Percentiles rank a stretch among this genome's conserved stretches.
Evolutionary conservation across 768 basidiomycete genomes (phyloP).

Genomic region (Ephemerocybe angulata): DNA sequence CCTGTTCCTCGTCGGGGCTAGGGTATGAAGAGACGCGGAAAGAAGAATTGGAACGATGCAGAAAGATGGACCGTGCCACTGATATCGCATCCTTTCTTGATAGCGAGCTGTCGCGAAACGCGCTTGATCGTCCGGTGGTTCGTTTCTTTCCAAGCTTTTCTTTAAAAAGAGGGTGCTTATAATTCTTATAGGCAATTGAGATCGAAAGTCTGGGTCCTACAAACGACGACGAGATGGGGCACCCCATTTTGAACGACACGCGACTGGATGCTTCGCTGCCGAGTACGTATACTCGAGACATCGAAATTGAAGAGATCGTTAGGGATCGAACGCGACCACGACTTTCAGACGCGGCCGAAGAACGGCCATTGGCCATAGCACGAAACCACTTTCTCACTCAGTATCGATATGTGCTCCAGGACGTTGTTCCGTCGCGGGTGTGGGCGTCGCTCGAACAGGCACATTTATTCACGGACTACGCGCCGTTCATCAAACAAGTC

Average conservation of each 20-base stretch:
- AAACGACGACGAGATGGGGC: slow-evolving; percentile 58
- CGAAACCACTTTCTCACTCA: slow-evolving; percentile 10
- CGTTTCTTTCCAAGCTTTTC: background rate
- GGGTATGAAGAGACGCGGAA: background rate
- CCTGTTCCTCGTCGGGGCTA: background rate
- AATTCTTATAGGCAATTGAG: slow-evolving; percentile 23
- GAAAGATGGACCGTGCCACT: background rate
- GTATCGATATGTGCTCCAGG: slow-evolving; percentile 37
- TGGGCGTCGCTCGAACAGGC: slow-evolving; percentile 42
- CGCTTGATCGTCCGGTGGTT: slow-evolving; percentile 6
- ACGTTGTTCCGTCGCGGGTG: slow-evolving; percentile 40
- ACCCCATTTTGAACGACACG: slow-evolving; percentile 36
- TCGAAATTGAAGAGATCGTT: slow-evolving; percentile 1
- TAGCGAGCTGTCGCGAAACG: slow-evolving; percentile 11
- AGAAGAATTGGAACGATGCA: background rate
- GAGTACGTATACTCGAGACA: slow-evolving; percentile 1
- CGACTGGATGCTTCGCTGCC: slow-evolving; percentile 21
- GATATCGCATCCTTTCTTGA: slow-evolving; percentile 21
- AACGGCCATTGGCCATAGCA: slow-evolving; percentile 11
- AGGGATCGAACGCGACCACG: background rate
- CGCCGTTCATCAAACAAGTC: slow-evolving; percentile 64
- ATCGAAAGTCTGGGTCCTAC: slow-evolving; percentile 32
- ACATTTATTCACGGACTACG: slow-evolving; percentile 61
- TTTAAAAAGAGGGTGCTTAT: slow-evolving; percentile 11
- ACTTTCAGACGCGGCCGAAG: slow-evolving; percentile 3